Evolutionary conservation across 1,284 basidiomycete genomes (phyloP).

Genomic region (Austropuccinia psidii): DNA sequence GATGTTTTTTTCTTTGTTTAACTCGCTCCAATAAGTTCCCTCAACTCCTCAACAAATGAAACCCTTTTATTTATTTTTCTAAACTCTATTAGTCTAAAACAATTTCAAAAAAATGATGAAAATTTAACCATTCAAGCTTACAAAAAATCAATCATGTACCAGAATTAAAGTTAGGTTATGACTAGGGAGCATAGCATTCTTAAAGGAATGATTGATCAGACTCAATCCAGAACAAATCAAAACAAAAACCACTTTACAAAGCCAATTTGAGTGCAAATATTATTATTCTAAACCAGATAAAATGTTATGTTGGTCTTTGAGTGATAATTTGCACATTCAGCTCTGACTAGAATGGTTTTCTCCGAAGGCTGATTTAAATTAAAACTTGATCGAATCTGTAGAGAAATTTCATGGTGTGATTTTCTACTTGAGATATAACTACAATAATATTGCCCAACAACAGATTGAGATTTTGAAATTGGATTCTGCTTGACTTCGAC

Average conservation of each 20-base stretch:
- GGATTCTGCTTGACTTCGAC: slow-evolving; percentile 66
- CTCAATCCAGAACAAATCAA: slow-evolving; percentile 33
- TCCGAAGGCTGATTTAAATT: slow-evolving; percentile 53
- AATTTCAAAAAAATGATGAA: too few species aligned
- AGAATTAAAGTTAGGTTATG: slow-evolving; percentile 66
- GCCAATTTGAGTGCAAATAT: slow-evolving; percentile 71
- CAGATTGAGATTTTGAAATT: slow-evolving; percentile 78
- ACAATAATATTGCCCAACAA: slow-evolving; percentile 79
- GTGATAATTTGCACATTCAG: not conserved
- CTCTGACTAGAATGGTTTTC: not conserved
- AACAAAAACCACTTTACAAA: slow-evolving; percentile 61
- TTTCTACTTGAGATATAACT: slow-evolving; percentile 73
- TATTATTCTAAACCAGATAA: slow-evolving; percentile 66
- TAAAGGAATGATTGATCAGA: slow-evolving; percentile 58
- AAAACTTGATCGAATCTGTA: slow-evolving; percentile 51
- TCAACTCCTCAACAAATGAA: too few species aligned
- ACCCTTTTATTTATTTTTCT: too few species aligned
- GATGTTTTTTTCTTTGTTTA: too few species aligned
- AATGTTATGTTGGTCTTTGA: slow-evolving; percentile 49
- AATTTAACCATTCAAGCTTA: too few species aligned
- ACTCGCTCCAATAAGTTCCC: too few species aligned
- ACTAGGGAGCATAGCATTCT: slow-evolving; percentile 81
- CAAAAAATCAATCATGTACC: too few species aligned
- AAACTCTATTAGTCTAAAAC: too few species aligned
- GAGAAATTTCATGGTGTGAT: slow-evolving; percentile 73